phyloP scores from a whole-genome alignment of 495 filamentous ascomycete genomes.

The Trichoderma gamsii region DNA sequence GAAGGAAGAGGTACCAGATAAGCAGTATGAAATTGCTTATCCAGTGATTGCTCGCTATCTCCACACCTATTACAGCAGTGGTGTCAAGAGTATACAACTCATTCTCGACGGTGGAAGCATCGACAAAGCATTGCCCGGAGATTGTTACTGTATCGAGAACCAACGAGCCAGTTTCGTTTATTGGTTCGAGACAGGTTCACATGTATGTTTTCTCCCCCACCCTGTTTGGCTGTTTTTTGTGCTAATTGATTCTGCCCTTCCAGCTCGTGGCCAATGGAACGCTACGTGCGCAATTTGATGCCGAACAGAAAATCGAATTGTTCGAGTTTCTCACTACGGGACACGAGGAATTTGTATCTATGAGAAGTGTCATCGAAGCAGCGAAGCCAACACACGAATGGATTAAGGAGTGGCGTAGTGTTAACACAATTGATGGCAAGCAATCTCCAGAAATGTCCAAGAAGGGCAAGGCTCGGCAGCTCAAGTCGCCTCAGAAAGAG shows the following conservation, averaged over 20 bases:
- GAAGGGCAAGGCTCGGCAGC: conserved; percentile 49
- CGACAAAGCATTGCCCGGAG: conserved; percentile 52
- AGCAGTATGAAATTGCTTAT: conserved; percentile 72
- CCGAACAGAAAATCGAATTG: conserved; percentile 63
- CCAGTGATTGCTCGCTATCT: conserved; percentile 75
- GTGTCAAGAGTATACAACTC: conserved; percentile 73
- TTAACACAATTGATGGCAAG: conserved; percentile 54
- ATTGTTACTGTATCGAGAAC: conserved; percentile 60
- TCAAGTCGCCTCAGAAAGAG: conserved; percentile 44
- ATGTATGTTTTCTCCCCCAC: conserved; percentile 42
- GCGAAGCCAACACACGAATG: conserved; percentile 48
- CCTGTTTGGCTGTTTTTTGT: not conserved
- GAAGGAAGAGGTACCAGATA: conserved; percentile 44
- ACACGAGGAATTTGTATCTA: conserved; percentile 65
- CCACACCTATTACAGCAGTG: conserved; percentile 74
- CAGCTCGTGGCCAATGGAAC: conserved; percentile 60
- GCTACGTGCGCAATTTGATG: conserved; percentile 60
- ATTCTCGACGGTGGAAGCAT: conserved; percentile 52
- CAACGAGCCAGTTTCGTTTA: conserved; percentile 59
- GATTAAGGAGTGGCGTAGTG: conserved; percentile 49
- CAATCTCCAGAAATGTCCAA: conserved; percentile 70
- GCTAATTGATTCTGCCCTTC: not conserved
- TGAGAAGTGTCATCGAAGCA: conserved; percentile 48
- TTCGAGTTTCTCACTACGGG: conserved; percentile 59
- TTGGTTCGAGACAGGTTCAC: conserved; percentile 65